Base-by-base conservation (phyloP, 75 land plant species). In the Adiantum capillusveneris region DNA sequence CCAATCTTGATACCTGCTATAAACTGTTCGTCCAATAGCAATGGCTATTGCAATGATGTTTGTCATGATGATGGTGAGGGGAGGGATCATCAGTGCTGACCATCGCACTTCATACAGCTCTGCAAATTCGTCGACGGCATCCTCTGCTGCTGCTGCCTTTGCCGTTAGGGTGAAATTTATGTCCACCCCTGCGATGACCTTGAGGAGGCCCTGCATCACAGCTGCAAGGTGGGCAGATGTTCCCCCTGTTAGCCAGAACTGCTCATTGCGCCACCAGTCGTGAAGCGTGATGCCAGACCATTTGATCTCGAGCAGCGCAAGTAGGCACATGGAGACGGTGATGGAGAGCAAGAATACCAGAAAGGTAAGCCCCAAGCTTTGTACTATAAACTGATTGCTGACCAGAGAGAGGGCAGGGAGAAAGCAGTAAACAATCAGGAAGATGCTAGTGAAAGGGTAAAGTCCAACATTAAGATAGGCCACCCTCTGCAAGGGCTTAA, bases 251-350 rank as follows among this genome's bases (percentile, higher is more conserved):
- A 92, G 29, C 97, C 97, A 92, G 53, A 92, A 92, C 75, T 92
- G 97, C 69, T 91, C 94, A 57, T 91, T 91, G 12, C 96, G 45
- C 96, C 97, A 88, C 97, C 97, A 88, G 11, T 91, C 97, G 29
- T 88, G 85, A 22, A 90, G 65, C 0, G 84, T 88, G 60, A 90
- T 86, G 13, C 56, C 69, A 0, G 88, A 84, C 88, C 94, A 84
- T 25, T 45, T 73, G 60, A 90, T 83, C 61, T 90, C 96, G 11
- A 90, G 82, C n/a, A 87, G 7, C 1, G 91, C 86, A 0, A 90
- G 85, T 60, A 78, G 19, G 73, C 81, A 83, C 11, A 90, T 70
- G 2, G 87, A 78, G 46, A 86, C 24, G 17, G 92, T 86, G 62
- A 90, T 90, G 58, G 29, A 49, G 25, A 90, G 73, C 44, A 90